Evolutionary conservation across 441 rosid genomes (phyloP).

Genomic region (Eruca vesicaria): DNA sequence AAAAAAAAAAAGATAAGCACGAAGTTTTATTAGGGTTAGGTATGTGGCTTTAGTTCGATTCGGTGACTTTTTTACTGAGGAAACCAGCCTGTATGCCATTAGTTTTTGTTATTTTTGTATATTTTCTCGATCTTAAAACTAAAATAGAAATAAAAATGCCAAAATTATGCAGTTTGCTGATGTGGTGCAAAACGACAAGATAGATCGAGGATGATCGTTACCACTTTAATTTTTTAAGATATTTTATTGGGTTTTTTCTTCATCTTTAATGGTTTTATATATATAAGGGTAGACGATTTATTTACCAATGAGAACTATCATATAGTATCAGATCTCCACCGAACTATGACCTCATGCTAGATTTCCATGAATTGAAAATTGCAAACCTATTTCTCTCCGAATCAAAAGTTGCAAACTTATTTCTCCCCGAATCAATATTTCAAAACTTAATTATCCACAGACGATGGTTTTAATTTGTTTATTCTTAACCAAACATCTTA

Average conservation of each 20-base stretch:
- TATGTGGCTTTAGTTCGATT: slow-evolving; percentile 33
- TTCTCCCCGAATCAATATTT: too few relatives aligned
- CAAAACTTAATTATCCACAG: too few relatives aligned
- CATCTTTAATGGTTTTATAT: background rate
- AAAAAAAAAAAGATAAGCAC: slow-evolving; percentile 9
- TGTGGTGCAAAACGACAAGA: slow-evolving; percentile 59
- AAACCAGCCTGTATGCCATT: slow-evolving; percentile 32
- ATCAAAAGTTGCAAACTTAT: too few relatives aligned
- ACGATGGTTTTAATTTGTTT: too few relatives aligned
- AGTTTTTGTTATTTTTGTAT: slow-evolving; percentile 12
- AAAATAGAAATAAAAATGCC: background rate
- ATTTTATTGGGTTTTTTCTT: background rate
- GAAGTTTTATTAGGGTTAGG: slow-evolving; percentile 20
- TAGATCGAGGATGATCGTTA: slow-evolving; percentile 56
- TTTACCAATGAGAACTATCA: too few relatives aligned
- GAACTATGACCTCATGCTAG: too few relatives aligned
- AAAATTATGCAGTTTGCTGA: slow-evolving; percentile 34
- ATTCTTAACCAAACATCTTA: too few relatives aligned
- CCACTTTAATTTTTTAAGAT: slow-evolving; percentile 30
- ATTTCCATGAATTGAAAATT: too few relatives aligned
- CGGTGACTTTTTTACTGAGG: slow-evolving; percentile 32
- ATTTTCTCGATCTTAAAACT: slow-evolving; percentile 7
- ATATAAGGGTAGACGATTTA: too few relatives aligned
- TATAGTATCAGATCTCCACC: too few relatives aligned
- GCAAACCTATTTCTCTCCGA: too few relatives aligned